These are phyloP conservation scores for Bassia scoparia DNA, from an alignment of 148 eudicot species.

Conservation along the genomic window DNA sequence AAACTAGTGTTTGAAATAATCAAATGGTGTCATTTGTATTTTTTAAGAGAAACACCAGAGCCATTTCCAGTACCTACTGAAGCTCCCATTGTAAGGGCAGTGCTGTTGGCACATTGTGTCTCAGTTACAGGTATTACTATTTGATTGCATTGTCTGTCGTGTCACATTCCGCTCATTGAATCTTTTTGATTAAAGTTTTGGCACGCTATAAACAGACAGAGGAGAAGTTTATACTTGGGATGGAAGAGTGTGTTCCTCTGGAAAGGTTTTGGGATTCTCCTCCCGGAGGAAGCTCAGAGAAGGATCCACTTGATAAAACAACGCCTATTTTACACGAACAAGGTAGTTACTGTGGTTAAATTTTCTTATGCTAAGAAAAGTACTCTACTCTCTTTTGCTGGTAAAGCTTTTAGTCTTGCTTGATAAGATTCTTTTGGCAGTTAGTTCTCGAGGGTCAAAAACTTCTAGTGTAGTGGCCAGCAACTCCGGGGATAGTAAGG, in stretches of 20 bases:
- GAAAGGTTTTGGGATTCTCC: slow-evolving; percentile 70
- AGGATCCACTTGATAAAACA: slow-evolving; percentile 45
- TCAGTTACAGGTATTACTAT: slow-evolving; percentile 68
- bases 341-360: slow-evolving; percentile 42
- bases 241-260: slow-evolving; percentile 98
- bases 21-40: slow-evolving; percentile 22
- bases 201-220: slow-evolving; percentile 35
- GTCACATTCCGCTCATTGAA: background rate
- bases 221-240: slow-evolving; percentile 93
- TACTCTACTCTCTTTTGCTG: slow-evolving; percentile 16
- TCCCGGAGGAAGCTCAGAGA: slow-evolving; percentile 45
- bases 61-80: slow-evolving; percentile 85
- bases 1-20: slow-evolving; percentile 17
- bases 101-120: slow-evolving; percentile 99
- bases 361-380: slow-evolving; percentile 5
- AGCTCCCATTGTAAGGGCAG: slow-evolving; percentile 59
- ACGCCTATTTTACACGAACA: slow-evolving; percentile 46
- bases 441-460: slow-evolving; percentile 68
- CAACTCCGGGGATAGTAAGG: slow-evolving; percentile 39
- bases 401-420: slow-evolving; percentile 30
- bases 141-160: slow-evolving; percentile 2
- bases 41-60: slow-evolving; percentile 92
- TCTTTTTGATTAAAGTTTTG: background rate
- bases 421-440: slow-evolving; percentile 46
- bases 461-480: slow-evolving; percentile 45